Base-by-base conservation (phyloP, 2,329 filamentous ascomycete genomes). In the Colletotrichum acutatum region DNA sequence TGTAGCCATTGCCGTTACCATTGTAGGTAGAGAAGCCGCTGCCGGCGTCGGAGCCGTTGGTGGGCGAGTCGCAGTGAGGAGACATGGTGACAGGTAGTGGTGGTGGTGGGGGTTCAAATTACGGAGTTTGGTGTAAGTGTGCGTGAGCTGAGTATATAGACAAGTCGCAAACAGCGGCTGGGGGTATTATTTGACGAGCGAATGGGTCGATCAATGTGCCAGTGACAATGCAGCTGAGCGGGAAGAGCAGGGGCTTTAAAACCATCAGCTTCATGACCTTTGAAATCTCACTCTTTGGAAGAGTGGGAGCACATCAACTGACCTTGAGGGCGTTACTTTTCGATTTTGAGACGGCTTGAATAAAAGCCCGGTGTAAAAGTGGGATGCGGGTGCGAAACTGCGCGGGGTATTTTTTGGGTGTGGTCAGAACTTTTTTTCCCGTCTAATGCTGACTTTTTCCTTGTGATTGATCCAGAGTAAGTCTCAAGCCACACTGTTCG, bases 41-140 rank as follows among this genome's bases (percentile, higher is more conserved):
- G 46, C 34, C 66, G 52, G 70, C 60, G 22, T 68, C 69, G 59
- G 72, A 72, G 75, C 79, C 77, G 64, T 76, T 77, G 66, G 80
- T 75, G 59, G 77, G 75, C 60, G 80, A 72, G 59, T 83, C 82
- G 74, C 80, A 81, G 72, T 83, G 81, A 67, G 82, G 81, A 57
- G 81, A 79, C 82, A 83, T 83, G 66, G 65, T 78, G 74, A 73
- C 76, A 74, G 30, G 26, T 57, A 24, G 26, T 66, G 62, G 46
- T 68, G 22, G 34, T 37, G 60, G 19, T 57, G 66, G 24, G 42
- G 34, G 52, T 61, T 57, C 54, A 22, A 58, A 22, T 65, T 67
- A 49, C 52, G 37, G 34, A n/a, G 24, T 62, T 52, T 56, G 28
- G 32, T 34, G 46, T 60, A 28, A 53, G 66, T 26, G 32, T 14